Evolutionary conservation across 192 early-diverging fungal species (phyloP).

Genomic region (Backusella liffmaniae): DNA sequence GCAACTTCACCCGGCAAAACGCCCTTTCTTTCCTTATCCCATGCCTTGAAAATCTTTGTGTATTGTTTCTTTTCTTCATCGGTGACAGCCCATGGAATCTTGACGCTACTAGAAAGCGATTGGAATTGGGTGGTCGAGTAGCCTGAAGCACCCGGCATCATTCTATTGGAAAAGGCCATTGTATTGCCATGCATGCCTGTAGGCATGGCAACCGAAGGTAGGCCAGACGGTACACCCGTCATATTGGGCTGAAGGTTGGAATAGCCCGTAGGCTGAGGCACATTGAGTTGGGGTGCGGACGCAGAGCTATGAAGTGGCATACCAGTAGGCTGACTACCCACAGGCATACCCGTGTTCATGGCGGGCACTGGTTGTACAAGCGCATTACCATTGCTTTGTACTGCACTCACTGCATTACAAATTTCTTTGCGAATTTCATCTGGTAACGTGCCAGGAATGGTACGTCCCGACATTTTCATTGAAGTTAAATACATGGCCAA

Average conservation of each 20-base stretch:
- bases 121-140: slow-evolving; percentile 15
- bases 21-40: slow-evolving; percentile 66
- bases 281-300: neutral
- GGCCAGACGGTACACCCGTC: slow-evolving; percentile 16
- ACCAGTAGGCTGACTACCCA: neutral
- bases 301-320: neutral
- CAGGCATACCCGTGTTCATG: slow-evolving; percentile 7
- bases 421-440: slow-evolving; percentile 51
- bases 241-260: slow-evolving; percentile 13
- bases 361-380: slow-evolving; percentile 6
- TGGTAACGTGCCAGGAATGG: slow-evolving; percentile 51
- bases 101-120: slow-evolving; percentile 25
- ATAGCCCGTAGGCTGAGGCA: slow-evolving; percentile 18
- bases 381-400: slow-evolving; percentile 17
- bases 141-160: slow-evolving; percentile 35
- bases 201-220: slow-evolving; percentile 23
- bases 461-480: slow-evolving; percentile 51
- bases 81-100: slow-evolving; percentile 57
- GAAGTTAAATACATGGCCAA: slow-evolving; percentile 67
- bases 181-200: slow-evolving; percentile 32
- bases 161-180: slow-evolving; percentile 35
- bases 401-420: slow-evolving; percentile 19
- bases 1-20: slow-evolving; percentile 73
- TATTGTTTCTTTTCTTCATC: slow-evolving; percentile 54
- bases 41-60: slow-evolving; percentile 70